Percentiles rank a stretch among this genome's conserved stretches.
Conservation (phyloP, 2,329 filamentous ascomycete genomes). For the Balansia obtecta region DNA sequence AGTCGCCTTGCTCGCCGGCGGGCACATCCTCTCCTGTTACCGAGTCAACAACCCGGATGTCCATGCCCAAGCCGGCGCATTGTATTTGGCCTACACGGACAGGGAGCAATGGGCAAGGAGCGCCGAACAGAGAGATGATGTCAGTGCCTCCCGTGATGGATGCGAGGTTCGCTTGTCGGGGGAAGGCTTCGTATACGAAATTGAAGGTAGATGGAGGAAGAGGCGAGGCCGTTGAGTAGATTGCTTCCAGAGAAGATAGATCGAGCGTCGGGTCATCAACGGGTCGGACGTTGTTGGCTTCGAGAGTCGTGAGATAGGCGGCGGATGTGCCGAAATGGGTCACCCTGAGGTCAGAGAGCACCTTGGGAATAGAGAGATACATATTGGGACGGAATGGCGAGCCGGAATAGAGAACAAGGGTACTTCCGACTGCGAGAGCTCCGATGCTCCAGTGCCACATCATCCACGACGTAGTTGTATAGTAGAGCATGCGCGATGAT, state of each 20-base stretch:
- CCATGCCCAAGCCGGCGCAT: conserved; percentile 67
- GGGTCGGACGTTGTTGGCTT: conserved; percentile 59
- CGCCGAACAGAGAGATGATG: conserved; percentile 89
- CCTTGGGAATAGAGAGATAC: conserved; percentile 66
- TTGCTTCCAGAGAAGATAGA: conserved; percentile 58
- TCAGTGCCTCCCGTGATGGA: conserved; percentile 95
- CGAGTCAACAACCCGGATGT: conserved; percentile 49
- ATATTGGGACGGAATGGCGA: conserved; percentile 76
- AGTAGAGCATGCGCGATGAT: conserved; percentile 73
- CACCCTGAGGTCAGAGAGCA: conserved; percentile 70
- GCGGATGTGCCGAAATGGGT: conserved; percentile 94
- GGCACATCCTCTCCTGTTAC: conserved; percentile 40
- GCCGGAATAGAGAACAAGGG: conserved; percentile 81
- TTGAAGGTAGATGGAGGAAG: conserved; percentile 85
- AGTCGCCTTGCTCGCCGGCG: conserved; percentile 64
- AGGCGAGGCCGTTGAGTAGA: conserved; percentile 90
- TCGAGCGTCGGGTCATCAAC: conserved; percentile 38
- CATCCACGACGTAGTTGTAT: conserved; percentile 96
- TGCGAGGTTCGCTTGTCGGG: conserved; percentile 66
- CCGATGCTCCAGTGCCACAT: conserved; percentile 99
- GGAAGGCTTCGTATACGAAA: conserved; percentile 80
- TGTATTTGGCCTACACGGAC: conserved; percentile 66
- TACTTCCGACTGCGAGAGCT: conserved; percentile 69
- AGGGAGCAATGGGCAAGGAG: conserved; percentile 64
- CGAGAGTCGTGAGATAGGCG: conserved; percentile 82